A percentile compares a stretch with the other conserved stretches of the same genome.
phyloP scores from a whole-genome alignment of 176 grass and related monocot genomes.

The Oryza glumipatula region DNA sequence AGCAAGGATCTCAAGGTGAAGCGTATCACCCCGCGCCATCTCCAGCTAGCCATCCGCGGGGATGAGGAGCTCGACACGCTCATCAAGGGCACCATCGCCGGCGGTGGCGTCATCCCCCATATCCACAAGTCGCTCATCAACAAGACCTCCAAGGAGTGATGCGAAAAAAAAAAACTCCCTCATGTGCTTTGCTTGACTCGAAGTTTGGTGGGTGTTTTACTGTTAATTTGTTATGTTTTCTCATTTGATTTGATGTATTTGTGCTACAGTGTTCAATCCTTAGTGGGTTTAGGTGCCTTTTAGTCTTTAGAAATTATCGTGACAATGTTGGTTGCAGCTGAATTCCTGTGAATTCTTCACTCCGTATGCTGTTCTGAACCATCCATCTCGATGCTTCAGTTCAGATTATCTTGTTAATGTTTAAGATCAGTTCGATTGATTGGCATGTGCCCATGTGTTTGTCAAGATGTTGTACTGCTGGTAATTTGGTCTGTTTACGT shows the following conservation, averaged over 20 bases:
- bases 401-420: not conserved
- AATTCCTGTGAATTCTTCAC: not conserved
- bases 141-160: conserved; percentile 72
- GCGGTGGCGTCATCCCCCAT: conserved; percentile 75
- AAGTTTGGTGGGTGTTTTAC: not conserved
- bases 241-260: not conserved
- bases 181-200: not conserved
- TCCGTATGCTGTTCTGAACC: not conserved
- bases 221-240: not conserved
- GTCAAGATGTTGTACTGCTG: not conserved
- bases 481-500: not conserved
- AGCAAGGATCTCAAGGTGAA: conserved; percentile 90
- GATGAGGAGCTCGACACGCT: conserved; percentile 83
- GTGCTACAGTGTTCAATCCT: not conserved
- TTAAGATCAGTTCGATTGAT: not conserved
- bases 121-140: conserved; percentile 81
- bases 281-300: not conserved
- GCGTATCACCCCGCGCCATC: conserved; percentile 78
- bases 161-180: no score
- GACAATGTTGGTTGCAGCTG: not conserved
- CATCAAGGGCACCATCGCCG: conserved; percentile 77
- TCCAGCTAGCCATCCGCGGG: conserved; percentile 75
- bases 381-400: not conserved
- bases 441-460: not conserved
- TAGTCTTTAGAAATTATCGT: not conserved